Percentiles rank a stretch among this genome's conserved stretches.
Evolutionary conservation across 2,329 filamentous ascomycete species (phyloP).

Genomic region (Mollisia scopiformis): DNA sequence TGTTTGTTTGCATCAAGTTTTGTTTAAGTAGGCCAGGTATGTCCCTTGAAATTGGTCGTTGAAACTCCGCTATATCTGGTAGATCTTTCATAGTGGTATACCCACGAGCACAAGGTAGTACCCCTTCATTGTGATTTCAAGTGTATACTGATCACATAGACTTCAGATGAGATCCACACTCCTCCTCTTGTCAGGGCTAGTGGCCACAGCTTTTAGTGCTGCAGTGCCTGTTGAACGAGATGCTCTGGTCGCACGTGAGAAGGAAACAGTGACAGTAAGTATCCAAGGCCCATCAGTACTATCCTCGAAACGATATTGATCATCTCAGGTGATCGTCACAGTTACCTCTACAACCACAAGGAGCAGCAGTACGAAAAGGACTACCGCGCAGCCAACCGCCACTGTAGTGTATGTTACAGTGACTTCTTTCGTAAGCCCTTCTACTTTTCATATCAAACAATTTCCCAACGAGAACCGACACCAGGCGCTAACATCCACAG

Average conservation of each 20-base stretch:
- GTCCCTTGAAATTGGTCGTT: slow-evolving; percentile 6
- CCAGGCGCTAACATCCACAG: no score
- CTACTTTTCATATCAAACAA: no score
- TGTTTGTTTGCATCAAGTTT: slow-evolving; percentile 2
- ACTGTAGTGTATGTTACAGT: background rate
- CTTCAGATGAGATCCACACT: slow-evolving; percentile 14
- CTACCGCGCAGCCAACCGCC: background rate
- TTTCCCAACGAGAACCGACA: no score
- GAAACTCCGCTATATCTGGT: background rate
- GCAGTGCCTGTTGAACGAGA: slow-evolving; percentile 13
- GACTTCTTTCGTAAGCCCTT: background rate
- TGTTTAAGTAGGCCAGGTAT: slow-evolving; percentile 22
- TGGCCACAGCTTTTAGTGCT: slow-evolving; percentile 15
- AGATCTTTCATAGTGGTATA: background rate
- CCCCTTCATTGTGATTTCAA: background rate
- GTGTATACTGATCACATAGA: slow-evolving; percentile 3
- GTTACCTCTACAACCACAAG: background rate
- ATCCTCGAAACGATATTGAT: background rate
- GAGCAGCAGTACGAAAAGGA: background rate
- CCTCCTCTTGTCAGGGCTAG: slow-evolving; percentile 17
- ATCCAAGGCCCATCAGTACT: no score
- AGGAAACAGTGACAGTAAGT: background rate
- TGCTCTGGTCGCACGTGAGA: background rate
- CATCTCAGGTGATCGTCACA: background rate
- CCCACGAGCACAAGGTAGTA: background rate